Base-by-base conservation (phyloP, 768 basidiomycete species). In the Leccinum pellstonianum region DNA sequence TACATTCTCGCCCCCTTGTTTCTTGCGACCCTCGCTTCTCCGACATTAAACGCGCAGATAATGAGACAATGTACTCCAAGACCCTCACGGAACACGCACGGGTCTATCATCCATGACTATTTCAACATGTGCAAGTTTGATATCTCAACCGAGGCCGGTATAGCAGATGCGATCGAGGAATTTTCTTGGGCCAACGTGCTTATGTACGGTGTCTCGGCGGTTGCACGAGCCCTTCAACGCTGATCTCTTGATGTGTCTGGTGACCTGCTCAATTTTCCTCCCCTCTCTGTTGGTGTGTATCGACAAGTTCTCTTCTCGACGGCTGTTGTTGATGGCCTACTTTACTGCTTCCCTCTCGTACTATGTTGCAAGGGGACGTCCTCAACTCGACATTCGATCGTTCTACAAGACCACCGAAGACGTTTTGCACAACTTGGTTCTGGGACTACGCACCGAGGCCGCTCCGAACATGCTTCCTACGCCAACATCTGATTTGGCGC, bases 201-300 rank as follows among this genome's bases (percentile, higher is more conserved):
- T 15, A 77, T 87, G 17, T 91, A 85, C 64, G 27, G 86, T 2
- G 75, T 33, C 33, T 87, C 38, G 81, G 79, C 21, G 87, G 84
- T 58, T n/a, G 62, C 69, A 55, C 76, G 80, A 61, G 75, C 71
- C 50, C 81, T 86, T 88, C 75, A 82, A 81, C 37, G 84, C 83
- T 1, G 85, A 90, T 64, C 89, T 90, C 75, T 82, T 88, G 21
- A 84, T 87, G 80, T 89, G 90, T 66, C 75, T 90, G 5, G 80
- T 89, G 43, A 91, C 88, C 0, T 87, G 86, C 3, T 77, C 83
- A 4, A 66, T 87, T 23, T 87, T 89, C 76, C 66, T 88, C 29
- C 77, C 83, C 0, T 81, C 86, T 1, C 58, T 29, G 27, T 29
- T 29, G 27, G 27, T 29, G 27, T 85, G 48, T 35, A 70, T 83